phyloP scores from a whole-genome alignment of 768 basidiomycete species.

The Rhizopogon vesiculosus region DNA sequence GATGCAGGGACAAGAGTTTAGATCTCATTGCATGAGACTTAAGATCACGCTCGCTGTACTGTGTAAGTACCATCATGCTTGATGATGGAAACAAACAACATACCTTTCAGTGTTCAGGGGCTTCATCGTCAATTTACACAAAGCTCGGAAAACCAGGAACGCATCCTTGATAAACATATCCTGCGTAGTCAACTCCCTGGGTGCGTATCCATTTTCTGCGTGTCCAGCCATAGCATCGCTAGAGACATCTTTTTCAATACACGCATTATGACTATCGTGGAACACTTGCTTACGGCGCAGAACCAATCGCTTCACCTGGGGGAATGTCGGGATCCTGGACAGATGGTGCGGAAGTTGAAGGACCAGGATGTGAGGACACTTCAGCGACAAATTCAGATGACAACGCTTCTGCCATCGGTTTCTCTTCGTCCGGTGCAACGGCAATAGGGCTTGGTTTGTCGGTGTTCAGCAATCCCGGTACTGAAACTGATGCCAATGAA shows the following conservation, averaged over 20 bases:
- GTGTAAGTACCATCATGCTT: conserved; percentile 9
- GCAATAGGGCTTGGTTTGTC: neutral
- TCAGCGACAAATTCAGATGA: neutral
- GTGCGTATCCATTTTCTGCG: conserved; percentile 15
- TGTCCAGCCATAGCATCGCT: neutral
- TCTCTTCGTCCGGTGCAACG: neutral
- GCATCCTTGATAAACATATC: conserved; percentile 97
- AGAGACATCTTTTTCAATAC: neutral
- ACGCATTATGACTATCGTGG: neutral
- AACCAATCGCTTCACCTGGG: neutral
- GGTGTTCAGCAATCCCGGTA: neutral
- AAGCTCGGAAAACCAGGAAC: conserved; percentile 93
- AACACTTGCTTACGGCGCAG: neutral
- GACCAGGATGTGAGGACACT: neutral
- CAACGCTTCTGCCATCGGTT: neutral
- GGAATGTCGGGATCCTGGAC: neutral
- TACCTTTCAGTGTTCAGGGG: conserved; percentile 91
- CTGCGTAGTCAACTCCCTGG: conserved; percentile 58
- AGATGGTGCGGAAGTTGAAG: neutral
- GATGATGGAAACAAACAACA: conserved; percentile 12
- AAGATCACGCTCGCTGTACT: conserved; percentile 81
- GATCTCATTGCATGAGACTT: conserved; percentile 98
- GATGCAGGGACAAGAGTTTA: conserved; percentile 89
- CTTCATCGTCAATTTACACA: conserved; percentile 99
- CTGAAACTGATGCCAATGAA: conserved; percentile 3